Percentiles rank a stretch among this genome's conserved stretches.
Evolutionary conservation across 805 yeast species (phyloP).

Genomic region (Hanseniaspora meyeri): DNA sequence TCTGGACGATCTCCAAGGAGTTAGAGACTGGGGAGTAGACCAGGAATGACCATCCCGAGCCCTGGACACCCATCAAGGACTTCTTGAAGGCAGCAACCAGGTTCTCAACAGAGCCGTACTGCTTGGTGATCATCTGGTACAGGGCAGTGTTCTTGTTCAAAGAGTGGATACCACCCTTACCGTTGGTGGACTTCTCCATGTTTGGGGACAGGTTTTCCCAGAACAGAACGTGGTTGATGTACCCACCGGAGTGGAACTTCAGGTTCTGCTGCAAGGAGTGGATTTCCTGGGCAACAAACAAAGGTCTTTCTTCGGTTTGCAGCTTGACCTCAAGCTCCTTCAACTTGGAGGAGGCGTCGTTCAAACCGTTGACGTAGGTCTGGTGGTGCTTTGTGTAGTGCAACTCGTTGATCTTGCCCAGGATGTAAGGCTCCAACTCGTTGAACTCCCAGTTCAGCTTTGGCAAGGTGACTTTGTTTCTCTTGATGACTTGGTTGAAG

Average conservation of each 20-base stretch:
- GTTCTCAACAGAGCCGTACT: conserved; percentile 63
- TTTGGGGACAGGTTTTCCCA: conserved; percentile 80
- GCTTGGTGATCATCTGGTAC: conserved; percentile 43
- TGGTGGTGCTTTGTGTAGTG: conserved; percentile 89
- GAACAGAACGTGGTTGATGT: conserved; percentile 70
- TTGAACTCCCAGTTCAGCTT: conserved; percentile 73
- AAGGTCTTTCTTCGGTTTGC: conserved; percentile 38
- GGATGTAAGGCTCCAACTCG: conserved; percentile 75
- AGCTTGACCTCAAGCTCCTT: conserved; percentile 50
- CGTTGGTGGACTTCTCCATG: conserved; percentile 34
- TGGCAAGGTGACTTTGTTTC: conserved; percentile 66
- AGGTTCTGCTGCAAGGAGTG: conserved; percentile 53
- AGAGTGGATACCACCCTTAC: conserved; percentile 13
- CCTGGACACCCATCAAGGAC: conserved; percentile 77
- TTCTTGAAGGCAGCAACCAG: conserved; percentile 52
- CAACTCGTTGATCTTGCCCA: conserved; percentile 73
- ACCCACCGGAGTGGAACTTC: conserved; percentile 91
- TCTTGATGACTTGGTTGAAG: conserved; percentile 20
- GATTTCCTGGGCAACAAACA: conserved; percentile 32
- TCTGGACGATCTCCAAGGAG: conserved; percentile 66
- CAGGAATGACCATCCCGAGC: conserved; percentile 92
- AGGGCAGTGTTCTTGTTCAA: conserved; percentile 39
- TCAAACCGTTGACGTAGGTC: conserved; percentile 78
- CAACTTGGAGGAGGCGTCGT: conserved; percentile 62
- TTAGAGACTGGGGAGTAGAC: conserved; percentile 69